Percentiles rank a stretch among this genome's conserved stretches.
Evolutionary conservation across 805 yeast species (phyloP).

Genomic region (Diddensiella santjacobensis): DNA sequence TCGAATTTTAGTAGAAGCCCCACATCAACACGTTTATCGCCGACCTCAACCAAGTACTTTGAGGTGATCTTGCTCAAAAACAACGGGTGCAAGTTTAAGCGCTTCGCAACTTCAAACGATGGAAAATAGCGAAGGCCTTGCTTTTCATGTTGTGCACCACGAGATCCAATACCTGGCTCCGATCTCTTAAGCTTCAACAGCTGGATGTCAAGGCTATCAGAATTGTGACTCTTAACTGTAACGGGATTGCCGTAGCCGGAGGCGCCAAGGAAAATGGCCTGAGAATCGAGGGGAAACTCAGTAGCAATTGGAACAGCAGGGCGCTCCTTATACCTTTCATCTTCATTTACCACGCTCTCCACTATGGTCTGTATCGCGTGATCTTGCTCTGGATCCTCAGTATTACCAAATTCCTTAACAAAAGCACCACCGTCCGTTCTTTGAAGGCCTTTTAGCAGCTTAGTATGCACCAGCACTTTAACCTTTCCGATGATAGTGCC

Average conservation of each 20-base stretch:
- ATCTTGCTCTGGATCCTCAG: conserved; percentile 39
- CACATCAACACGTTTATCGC: conserved; percentile 55
- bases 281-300: conserved; percentile 73
- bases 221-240: conserved; percentile 40
- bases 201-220: conserved; percentile 33
- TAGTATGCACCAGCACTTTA: conserved; percentile 62
- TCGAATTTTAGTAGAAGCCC: conserved; percentile 87
- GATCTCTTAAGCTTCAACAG: conserved; percentile 26
- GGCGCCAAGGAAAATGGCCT: conserved; percentile 77
- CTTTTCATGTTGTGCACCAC: conserved; percentile 55
- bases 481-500: conserved; percentile 61
- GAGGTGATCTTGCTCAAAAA: conserved; percentile 78
- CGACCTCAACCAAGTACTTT: conserved; percentile 56
- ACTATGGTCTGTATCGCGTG: conserved; percentile 83
- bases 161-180: conserved; percentile 66
- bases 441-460: conserved; percentile 70
- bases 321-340: conserved; percentile 65
- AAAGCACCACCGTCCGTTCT: conserved; percentile 71
- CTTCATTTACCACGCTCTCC: conserved; percentile 67
- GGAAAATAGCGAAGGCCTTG: conserved; percentile 57
- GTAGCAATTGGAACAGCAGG: conserved; percentile 73
- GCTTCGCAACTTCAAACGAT: conserved; percentile 59
- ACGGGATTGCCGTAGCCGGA: conserved; percentile 80
- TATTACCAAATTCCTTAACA: conserved; percentile 61
- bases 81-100: conserved; percentile 53